Percentiles rank a stretch among this genome's conserved stretches.
These are phyloP conservation scores for Fusarium domesticum DNA, from an alignment of 2,329 filamentous ascomycete species.

Conservation along the genomic window DNA sequence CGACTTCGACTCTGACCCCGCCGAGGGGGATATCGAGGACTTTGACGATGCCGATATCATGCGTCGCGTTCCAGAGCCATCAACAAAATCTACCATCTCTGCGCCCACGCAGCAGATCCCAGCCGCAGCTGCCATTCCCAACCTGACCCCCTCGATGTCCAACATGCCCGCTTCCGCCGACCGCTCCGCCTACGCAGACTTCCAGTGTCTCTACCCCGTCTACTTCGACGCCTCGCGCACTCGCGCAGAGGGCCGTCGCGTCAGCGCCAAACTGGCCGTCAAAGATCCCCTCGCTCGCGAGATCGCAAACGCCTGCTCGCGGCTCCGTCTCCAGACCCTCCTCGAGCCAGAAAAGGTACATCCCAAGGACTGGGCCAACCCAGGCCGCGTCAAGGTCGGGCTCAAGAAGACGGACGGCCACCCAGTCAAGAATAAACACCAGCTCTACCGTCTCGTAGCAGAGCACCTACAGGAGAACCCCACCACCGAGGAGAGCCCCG, in stretches of 20 bases:
- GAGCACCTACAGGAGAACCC: slow-evolving; percentile 74
- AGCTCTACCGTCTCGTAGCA: slow-evolving; percentile 79
- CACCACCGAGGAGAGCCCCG: slow-evolving; percentile 64
- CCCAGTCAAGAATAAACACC: slow-evolving; percentile 71
- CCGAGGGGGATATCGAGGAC: slow-evolving; percentile 77
- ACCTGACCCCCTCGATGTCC: slow-evolving; percentile 31
- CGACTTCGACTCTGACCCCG: slow-evolving; percentile 77
- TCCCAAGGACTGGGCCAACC: slow-evolving; percentile 97
- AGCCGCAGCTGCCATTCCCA: slow-evolving; percentile 24
- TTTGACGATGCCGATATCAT: slow-evolving; percentile 58
- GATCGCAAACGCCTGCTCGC: slow-evolving; percentile 80
- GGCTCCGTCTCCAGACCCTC: slow-evolving; percentile 67
- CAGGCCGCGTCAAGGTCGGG: slow-evolving; percentile 79
- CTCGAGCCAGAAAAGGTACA: slow-evolving; percentile 91
- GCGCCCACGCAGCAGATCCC: slow-evolving; percentile 23
- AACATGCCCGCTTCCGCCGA: slow-evolving; percentile 41
- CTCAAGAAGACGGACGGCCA: slow-evolving; percentile 43
- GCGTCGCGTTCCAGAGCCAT: slow-evolving; percentile 40
- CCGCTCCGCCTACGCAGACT: slow-evolving; percentile 64
- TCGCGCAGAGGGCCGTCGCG: slow-evolving; percentile 77
- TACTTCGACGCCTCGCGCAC: slow-evolving; percentile 83
- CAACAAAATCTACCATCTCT: slow-evolving; percentile 22
- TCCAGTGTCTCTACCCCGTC: slow-evolving; percentile 87
- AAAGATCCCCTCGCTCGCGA: slow-evolving; percentile 82
- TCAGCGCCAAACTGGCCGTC: slow-evolving; percentile 69